Conservation (phyloP, 2,329 filamentous ascomycete genomes). For the Calonectria fujianensis region DNA sequence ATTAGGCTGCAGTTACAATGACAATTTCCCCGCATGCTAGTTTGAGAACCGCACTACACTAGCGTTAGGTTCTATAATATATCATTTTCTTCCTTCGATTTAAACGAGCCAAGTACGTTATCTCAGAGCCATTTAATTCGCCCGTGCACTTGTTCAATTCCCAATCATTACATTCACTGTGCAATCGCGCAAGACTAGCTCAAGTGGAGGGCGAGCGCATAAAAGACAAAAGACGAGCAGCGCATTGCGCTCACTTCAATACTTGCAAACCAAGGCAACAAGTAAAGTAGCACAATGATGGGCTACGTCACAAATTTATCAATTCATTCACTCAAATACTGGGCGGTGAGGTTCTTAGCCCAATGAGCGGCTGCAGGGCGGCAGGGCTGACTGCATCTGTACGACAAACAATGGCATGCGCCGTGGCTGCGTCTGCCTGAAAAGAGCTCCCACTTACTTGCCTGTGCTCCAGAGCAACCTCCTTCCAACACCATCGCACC, state of each 20-base stretch:
- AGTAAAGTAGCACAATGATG: neutral
- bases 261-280: neutral
- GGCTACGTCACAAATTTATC: neutral
- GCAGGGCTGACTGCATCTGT: neutral
- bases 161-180: neutral
- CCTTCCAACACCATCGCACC: neutral
- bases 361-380: neutral
- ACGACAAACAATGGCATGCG: neutral
- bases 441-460: neutral
- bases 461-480: neutral
- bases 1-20: neutral
- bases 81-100: neutral
- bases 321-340: neutral
- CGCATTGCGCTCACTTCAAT: neutral
- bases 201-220: neutral
- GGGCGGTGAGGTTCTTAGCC: neutral
- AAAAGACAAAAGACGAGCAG: neutral
- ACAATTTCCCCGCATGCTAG: neutral
- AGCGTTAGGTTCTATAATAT: neutral
- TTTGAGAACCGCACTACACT: neutral
- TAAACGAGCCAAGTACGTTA: neutral
- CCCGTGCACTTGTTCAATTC: neutral
- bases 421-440: neutral
- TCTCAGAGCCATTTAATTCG: neutral
- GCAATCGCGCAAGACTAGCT: neutral